Evolutionary conservation across 495 filamentous ascomycete genomes (phyloP).

Genomic region (Aspergillus leporis): DNA sequence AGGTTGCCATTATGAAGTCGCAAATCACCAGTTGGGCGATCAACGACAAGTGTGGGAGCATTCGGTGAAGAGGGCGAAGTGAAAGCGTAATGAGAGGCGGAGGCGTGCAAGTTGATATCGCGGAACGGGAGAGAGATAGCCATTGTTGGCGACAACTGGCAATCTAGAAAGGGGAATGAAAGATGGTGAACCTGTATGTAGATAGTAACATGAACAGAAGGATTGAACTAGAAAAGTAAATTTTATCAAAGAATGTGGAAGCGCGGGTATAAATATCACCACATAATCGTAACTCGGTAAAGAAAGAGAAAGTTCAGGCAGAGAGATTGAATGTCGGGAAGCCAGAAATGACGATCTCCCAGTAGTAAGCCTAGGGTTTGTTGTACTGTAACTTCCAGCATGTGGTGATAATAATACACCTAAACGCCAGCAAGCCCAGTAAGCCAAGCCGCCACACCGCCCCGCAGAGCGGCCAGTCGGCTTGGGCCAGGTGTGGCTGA

Average conservation of each 20-base stretch:
- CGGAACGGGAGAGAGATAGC: constrained; percentile 69
- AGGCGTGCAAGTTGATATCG: constrained; percentile 94
- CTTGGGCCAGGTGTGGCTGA: constrained; percentile 26
- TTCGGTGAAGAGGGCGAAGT: constrained; percentile 91
- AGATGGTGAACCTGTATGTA: constrained; percentile 7
- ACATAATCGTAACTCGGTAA: constrained; percentile 2
- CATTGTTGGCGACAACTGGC: constrained; percentile 46
- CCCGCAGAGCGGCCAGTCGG: constrained; percentile 21
- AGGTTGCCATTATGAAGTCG: constrained; percentile 77
- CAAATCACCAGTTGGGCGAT: constrained; percentile 90
- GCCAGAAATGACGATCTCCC: constrained; percentile 3
- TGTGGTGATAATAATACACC: constrained; percentile 17
- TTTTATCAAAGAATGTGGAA: constrained; percentile 2
- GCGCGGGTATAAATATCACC: constrained; percentile 6
- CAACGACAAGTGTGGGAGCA: constrained; percentile 81
- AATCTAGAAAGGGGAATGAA: constrained; percentile 11
- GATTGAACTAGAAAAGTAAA: neutral
- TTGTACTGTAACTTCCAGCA: constrained; percentile 5
- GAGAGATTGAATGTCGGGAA: neutral
- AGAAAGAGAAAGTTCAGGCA: neutral
- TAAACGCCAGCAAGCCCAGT: constrained; percentile 9
- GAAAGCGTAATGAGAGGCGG: constrained; percentile 91
- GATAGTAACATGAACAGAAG: constrained; percentile 1
- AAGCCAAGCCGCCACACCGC: constrained; percentile 22
- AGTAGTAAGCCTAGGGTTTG: constrained; percentile 4